Evolutionary conservation across 2,329 filamentous ascomycete genomes (phyloP).

Genomic region (Nothomitra cinnamomea): DNA sequence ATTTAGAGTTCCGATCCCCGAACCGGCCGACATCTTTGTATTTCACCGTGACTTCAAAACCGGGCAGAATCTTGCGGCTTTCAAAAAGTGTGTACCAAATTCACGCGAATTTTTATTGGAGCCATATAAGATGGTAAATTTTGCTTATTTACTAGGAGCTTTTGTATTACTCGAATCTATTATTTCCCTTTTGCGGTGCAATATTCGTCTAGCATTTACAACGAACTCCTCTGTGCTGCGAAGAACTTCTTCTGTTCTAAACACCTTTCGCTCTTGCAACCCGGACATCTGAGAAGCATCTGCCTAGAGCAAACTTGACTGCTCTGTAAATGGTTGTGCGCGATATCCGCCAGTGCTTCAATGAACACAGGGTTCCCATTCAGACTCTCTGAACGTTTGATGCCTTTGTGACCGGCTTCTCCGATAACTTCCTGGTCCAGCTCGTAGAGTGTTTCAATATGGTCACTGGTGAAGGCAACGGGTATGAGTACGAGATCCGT

Average conservation of each 20-base stretch:
- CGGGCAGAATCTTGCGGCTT: too few species aligned
- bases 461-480: conserved; percentile 96
- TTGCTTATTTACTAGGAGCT: not conserved
- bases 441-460: conserved; percentile 94
- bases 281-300: conserved; percentile 82
- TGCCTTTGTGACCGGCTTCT: conserved; percentile 59
- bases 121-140: too few species aligned
- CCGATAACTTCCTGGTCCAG: conserved; percentile 90
- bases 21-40: not conserved
- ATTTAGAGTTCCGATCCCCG: not conserved
- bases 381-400: conserved; percentile 81
- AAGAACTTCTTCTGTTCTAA: conserved; percentile 58
- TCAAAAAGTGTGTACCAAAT: too few species aligned
- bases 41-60: too few species aligned
- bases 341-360: conserved; percentile 71
- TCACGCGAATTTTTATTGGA: not conserved
- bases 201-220: not conserved
- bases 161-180: not conserved
- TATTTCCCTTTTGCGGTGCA: not conserved
- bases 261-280: conserved; percentile 81
- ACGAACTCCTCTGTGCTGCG: conserved; percentile 16
- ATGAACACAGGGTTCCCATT: conserved; percentile 91
- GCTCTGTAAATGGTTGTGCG: conserved; percentile 58
- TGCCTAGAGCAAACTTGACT: conserved; percentile 60
- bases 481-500: conserved; percentile 83